A percentile compares a stretch with the other conserved stretches of the same genome.
Conservation (phyloP, 257 asterid genomes). For the Agastache rugosa region DNA sequence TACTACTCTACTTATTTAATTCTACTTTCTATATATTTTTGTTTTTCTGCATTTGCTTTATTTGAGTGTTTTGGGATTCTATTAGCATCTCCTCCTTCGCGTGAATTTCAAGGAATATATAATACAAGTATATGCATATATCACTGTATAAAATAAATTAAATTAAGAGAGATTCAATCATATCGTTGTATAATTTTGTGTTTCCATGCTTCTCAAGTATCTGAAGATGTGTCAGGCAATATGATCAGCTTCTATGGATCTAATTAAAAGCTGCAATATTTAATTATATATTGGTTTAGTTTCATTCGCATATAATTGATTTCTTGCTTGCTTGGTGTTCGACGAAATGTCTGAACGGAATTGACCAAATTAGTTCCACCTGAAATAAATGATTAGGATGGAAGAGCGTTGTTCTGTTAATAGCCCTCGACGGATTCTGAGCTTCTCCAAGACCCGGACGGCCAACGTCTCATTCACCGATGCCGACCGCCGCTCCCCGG, state of each 20-base stretch:
- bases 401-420: slow-evolving; percentile 71
- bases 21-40: background rate
- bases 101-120: too few relatives aligned
- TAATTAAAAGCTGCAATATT: background rate
- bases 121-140: too few relatives aligned
- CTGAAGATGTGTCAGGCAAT: slow-evolving; percentile 27
- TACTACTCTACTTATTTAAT: too few relatives aligned
- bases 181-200: background rate
- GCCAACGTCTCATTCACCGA: slow-evolving; percentile 51
- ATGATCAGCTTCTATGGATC: background rate
- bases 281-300: background rate
- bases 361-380: background rate
- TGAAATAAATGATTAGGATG: slow-evolving; percentile 35
- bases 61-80: too few relatives aligned
- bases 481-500: slow-evolving; percentile 52
- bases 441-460: slow-evolving; percentile 76
- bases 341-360: slow-evolving; percentile 30
- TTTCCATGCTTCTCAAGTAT: slow-evolving; percentile 37
- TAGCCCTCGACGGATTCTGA: slow-evolving; percentile 76
- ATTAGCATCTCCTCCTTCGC: too few relatives aligned
- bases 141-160: too few relatives aligned
- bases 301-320: too few relatives aligned
- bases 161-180: too few relatives aligned
- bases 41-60: background rate
- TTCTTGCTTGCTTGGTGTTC: too few relatives aligned